Percentiles rank a stretch among this genome's conserved stretches.
Conservation (phyloP, 2,329 filamentous ascomycete genomes). For the Zymoseptoria crescenta region DNA sequence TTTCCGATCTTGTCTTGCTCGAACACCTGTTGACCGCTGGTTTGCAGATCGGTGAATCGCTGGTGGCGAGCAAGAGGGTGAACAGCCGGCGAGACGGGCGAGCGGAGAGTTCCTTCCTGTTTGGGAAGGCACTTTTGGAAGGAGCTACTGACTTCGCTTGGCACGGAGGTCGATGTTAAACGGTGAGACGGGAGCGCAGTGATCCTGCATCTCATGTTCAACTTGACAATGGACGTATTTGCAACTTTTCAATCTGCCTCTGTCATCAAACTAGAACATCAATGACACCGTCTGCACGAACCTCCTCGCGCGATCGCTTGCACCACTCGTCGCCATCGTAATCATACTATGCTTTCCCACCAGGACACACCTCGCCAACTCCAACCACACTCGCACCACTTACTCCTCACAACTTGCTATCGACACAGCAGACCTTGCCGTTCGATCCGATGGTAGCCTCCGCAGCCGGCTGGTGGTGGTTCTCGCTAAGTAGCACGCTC, state of each 20-base stretch:
- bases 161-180: no score
- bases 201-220: no score
- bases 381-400: constrained; percentile 8
- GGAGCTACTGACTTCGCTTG: no score
- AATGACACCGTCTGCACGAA: no score
- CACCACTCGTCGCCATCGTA: no score
- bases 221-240: no score
- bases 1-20: neutral
- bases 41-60: neutral
- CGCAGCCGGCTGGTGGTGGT: constrained; percentile 4
- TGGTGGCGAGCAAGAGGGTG: no score
- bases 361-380: neutral
- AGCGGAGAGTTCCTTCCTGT: neutral
- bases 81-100: no score
- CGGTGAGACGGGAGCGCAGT: no score
- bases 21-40: neutral
- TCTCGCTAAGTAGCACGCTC: constrained; percentile 25
- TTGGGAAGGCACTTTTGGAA: neutral
- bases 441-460: constrained; percentile 1
- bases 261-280: no score
- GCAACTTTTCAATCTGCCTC: no score
- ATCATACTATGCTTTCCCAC: neutral
- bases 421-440: constrained; percentile 4
- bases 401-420: constrained; percentile 11
- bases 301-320: no score